Percentiles rank a stretch among this genome's conserved stretches.
Conservation (phyloP, 345 rosid species). For the Cardiospermum halicacabum region DNA sequence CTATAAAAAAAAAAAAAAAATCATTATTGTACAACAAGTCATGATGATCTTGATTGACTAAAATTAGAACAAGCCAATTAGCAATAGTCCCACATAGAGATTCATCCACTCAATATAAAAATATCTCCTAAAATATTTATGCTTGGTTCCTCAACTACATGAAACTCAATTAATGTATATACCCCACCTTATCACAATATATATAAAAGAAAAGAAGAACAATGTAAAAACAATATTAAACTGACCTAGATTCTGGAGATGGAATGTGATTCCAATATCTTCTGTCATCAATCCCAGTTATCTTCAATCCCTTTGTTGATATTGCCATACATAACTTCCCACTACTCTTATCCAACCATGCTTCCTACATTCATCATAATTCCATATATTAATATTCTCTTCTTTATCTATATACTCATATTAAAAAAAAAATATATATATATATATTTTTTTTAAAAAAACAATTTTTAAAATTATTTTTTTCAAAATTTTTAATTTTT, state of each 20-base stretch:
- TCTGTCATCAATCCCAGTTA: slow-evolving; percentile 85
- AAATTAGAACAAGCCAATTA: not conserved
- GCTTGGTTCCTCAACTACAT: too few species aligned
- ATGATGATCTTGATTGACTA: not conserved
- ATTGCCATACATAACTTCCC: slow-evolving; percentile 63
- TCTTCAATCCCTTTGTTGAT: slow-evolving; percentile 73
- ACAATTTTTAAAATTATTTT: too few species aligned
- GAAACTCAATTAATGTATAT: not conserved
- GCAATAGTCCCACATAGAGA: not conserved
- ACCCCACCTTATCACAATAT: not conserved
- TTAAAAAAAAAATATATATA: too few species aligned
- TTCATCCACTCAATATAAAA: not conserved
- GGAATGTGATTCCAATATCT: slow-evolving; percentile 82
- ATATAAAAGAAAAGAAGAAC: not conserved
- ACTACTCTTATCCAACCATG: slow-evolving; percentile 73
- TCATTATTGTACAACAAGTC: not conserved
- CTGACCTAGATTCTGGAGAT: slow-evolving; percentile 81
- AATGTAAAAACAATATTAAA: not conserved
- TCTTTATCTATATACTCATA: too few species aligned
- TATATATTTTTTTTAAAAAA: too few species aligned
- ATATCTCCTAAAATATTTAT: not conserved
- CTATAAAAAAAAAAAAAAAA: not conserved
- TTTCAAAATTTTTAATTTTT: too few species aligned
- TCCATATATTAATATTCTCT: too few species aligned
- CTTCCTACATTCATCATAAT: slow-evolving; percentile 37